Base-by-base conservation (phyloP, 148 eudicot species). In the Nepenthes mirabilis region DNA sequence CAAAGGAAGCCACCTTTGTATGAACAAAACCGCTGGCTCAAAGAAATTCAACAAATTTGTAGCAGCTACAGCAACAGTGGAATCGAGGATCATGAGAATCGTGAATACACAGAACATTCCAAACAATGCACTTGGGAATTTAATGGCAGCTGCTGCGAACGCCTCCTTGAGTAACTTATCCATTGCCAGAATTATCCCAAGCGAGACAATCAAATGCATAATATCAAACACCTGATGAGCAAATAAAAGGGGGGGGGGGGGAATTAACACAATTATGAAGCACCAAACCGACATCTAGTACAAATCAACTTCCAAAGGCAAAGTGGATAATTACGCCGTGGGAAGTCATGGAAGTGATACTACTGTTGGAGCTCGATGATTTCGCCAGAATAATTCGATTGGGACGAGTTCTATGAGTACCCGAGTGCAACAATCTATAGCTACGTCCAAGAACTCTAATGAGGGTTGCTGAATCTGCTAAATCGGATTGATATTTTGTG, bases 1-100 rank as follows among this genome's bases (percentile, higher is more conserved):
- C 82, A 94, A 64, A 0, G 99, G 99, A 65, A 94, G 91, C 99
- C 99, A 94, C 63, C 99, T 77, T 70, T 89, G 99, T 60, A 94
- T 89, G 65, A 94, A 94, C 80, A 94, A 43, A 58, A 89, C 72
- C 10, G 97, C 97, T 32, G 99, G 99, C 79, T 94, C 87, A 51
- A 94, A 94, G 73, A 94, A 94, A 74, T 75, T 77, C 87, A 77
- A 61, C 80, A 94, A 75, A 67, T 74, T 62, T 0, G 70, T 70
- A 14, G 99, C 99, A 34, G 87, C 89, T 6, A 68, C 75, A 1
- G 99, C 97, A 58, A 82, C 56, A n/a, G 68, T 58, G 32, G 78
- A 60, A 64, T 94, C 97, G 60, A 94, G 91, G 72, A 75, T 72
- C 58, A 74, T 58, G 1, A 94, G 83, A 65, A 86, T 47, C 14